Evolutionary conservation across 2,329 filamentous ascomycete species (phyloP).

Genomic region (Venturia aucupariae): DNA sequence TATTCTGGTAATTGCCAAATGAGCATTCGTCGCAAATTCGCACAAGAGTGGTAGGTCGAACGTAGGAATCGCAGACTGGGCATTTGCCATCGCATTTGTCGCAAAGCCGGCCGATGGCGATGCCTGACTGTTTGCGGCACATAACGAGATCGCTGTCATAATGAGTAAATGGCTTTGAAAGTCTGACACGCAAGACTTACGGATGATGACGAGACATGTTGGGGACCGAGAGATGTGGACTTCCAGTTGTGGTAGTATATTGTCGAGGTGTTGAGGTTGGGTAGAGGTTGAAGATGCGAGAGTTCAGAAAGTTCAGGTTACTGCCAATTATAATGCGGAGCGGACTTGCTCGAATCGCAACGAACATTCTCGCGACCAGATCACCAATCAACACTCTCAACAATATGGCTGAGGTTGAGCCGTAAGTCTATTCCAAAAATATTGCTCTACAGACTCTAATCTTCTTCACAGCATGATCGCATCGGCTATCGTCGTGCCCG

Average conservation of each 20-base stretch:
- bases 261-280: not conserved
- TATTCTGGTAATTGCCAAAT: conserved; percentile 99
- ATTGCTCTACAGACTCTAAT: not conserved
- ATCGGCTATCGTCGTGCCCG: conserved; percentile 46
- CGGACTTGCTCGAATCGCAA: not conserved
- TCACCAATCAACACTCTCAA: not conserved
- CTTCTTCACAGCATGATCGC: conserved; percentile 35
- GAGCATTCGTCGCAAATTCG: conserved; percentile 99
- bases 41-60: conserved; percentile 91
- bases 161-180: conserved; percentile 18
- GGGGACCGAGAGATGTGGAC: not conserved
- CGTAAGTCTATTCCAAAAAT: conserved; percentile 6
- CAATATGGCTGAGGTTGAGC: conserved; percentile 16
- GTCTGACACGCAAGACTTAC: conserved; percentile 41
- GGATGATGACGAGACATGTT: conserved; percentile 90
- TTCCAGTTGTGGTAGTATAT: not conserved
- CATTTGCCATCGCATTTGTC: conserved; percentile 99
- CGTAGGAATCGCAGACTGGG: conserved; percentile 97
- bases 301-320: not conserved
- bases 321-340: not conserved
- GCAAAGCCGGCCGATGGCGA: conserved; percentile 95
- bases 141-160: conserved; percentile 78
- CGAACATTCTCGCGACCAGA: not conserved
- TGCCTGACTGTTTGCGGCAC: conserved; percentile 98
- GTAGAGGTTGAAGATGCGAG: not conserved